phyloP scores from a whole-genome alignment of 768 basidiomycete species.

The Russula abietina region DNA sequence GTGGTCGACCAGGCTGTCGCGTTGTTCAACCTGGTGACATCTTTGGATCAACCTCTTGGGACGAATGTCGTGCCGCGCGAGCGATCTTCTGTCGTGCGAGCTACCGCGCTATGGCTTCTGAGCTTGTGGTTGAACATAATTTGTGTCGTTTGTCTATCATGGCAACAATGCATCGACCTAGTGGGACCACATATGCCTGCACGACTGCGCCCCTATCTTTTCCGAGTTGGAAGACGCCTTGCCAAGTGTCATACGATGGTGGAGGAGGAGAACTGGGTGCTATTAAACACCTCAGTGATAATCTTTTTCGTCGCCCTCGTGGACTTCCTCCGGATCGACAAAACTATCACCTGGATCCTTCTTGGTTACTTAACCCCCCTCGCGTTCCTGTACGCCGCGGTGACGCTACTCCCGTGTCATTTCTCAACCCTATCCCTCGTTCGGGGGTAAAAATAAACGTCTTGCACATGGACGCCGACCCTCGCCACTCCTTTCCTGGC shows the following conservation, averaged over 20 bases:
- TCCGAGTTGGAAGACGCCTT: neutral
- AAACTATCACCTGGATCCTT: neutral
- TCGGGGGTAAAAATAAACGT: neutral
- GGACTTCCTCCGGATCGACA: conserved; percentile 5
- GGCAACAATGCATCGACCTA: neutral
- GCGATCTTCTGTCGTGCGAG: neutral
- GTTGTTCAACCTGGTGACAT: neutral
- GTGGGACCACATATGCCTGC: neutral
- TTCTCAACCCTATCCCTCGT: neutral
- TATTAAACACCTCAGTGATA: neutral
- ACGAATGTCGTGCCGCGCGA: neutral
- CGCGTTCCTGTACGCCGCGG: neutral
- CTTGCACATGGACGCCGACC: neutral
- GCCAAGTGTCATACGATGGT: neutral
- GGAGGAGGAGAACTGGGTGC: neutral
- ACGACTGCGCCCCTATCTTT: neutral
- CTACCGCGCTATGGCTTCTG: neutral
- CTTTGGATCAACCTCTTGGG: neutral
- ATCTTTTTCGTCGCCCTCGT: conserved; percentile 3
- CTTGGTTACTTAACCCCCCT: neutral
- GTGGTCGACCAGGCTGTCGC: neutral
- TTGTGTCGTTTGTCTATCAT: neutral
- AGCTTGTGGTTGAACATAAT: neutral
- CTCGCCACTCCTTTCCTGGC: neutral
- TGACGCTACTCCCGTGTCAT: neutral